phyloP scores from a whole-genome alignment of 1,284 basidiomycete species.

The Amylostereum areolatum region DNA sequence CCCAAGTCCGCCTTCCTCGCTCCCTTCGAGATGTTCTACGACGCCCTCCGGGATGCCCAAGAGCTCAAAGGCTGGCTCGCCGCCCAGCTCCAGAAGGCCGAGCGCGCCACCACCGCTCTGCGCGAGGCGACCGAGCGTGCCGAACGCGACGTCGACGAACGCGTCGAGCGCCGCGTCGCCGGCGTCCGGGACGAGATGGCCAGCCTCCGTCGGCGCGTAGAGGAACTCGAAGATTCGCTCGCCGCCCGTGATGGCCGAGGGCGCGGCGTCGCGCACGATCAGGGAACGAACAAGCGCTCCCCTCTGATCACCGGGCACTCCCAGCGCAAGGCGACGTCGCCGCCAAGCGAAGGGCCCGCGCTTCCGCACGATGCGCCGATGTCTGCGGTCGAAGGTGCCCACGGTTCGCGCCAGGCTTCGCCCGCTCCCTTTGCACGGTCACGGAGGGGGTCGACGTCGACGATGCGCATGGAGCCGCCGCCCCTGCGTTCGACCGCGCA shows the following conservation, averaged over 20 bases:
- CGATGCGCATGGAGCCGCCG: constrained; percentile 39
- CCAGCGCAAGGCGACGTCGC: constrained; percentile 7
- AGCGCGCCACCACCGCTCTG: constrained; percentile 43
- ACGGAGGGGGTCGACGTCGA: constrained; percentile 42
- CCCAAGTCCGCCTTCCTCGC: constrained; percentile 68
- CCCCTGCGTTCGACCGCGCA: constrained; percentile 20
- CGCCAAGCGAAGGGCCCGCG: constrained; percentile 14
- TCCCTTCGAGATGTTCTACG: constrained; percentile 75
- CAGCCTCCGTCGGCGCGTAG: constrained; percentile 43
- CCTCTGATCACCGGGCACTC: constrained; percentile 24
- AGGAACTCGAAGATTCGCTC: constrained; percentile 25
- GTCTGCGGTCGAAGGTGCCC: constrained; percentile 21
- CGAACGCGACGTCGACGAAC: constrained; percentile 46
- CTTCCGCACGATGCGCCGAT: constrained; percentile 20
- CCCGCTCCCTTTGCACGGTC: constrained; percentile 41
- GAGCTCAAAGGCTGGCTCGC: constrained; percentile 67
- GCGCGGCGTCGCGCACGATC: constrained; percentile 10
- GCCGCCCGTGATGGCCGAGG: constrained; percentile 11
- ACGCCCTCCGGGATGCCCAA: constrained; percentile 68
- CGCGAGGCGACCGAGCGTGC: constrained; percentile 52
- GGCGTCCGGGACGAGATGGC: constrained; percentile 52
- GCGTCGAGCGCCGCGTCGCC: constrained; percentile 52
- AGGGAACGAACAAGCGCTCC: constrained; percentile 33
- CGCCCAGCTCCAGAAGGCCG: constrained; percentile 63
- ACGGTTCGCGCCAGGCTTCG: constrained; percentile 15